Base-by-base conservation (phyloP, 495 filamentous ascomycete genomes). In the Emericellopsis terricola region DNA sequence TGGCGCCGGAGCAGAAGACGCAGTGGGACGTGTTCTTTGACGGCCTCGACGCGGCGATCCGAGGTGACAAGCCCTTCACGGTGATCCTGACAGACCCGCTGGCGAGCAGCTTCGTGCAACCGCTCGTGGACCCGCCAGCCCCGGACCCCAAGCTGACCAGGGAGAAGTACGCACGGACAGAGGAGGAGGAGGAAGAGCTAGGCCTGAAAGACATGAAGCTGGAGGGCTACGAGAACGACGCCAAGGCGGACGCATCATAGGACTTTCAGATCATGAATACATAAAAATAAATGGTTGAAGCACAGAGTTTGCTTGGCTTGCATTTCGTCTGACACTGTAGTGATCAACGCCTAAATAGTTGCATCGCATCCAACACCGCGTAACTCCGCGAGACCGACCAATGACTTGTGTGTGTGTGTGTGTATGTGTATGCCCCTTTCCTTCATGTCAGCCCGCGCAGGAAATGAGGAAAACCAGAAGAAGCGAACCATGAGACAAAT, bases 71-170 rank as follows among this genome's bases (percentile, higher is more conserved):
- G 43, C 75, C 79, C 48, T 97, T 94, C 49, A 78, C 76, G n/a
- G 66, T 94, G 24, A 65, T 86, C 8, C 68, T 97, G 28, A 69
- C 77, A 41, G 89, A 97, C 50, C 89, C 89, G 2, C 49, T 96
- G 41, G 89, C 85, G 11, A 76, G 73, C 48, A 87, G 79, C 52
- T 97, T 96, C 47, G 80, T 96, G 35, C 89, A 97, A 57, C 89
- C 83, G 50, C 57, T 87, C 26, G 73, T 69, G 14, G 66, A 72
- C 21, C 66, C 69, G 13, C 67, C 69, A 10, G 72, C 77, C 36
- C 65, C 69, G 10, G 89, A 97, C 46, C 70, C 72, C 8, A 77
- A 94, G 60, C 70, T 97, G 45, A 70, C 60, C 14, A 65, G 69
- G 3, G 84, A 83, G 51, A 85, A 93, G 23, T 94, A 96, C 48